A percentile compares a stretch with the other conserved stretches of the same genome.
These are phyloP conservation scores for Fusarium lyarnte DNA, from an alignment of 2,329 filamentous ascomycete species.

Conservation along the genomic window DNA sequence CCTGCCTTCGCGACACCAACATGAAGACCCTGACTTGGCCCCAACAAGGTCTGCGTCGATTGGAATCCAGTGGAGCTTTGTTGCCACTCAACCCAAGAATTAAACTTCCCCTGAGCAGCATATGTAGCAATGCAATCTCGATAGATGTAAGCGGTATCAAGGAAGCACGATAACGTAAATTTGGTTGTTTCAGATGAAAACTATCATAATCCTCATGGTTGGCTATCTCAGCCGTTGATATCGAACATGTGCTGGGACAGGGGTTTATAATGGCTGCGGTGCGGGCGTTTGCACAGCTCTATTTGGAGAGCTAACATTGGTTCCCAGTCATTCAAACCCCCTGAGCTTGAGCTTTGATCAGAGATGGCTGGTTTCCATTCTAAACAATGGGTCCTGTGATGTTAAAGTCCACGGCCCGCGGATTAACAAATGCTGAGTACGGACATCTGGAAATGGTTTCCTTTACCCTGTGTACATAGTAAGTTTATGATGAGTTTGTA, in stretches of 20 bases:
- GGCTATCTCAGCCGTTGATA: conserved; percentile 7
- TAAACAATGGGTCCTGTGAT: background rate
- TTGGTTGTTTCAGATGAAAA: conserved; percentile 26
- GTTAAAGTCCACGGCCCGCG: background rate
- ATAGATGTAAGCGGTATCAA: background rate
- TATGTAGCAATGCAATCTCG: background rate
- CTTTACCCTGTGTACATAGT: too few relatives aligned
- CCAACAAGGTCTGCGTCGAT: conserved; percentile 11
- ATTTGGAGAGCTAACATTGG: conserved; percentile 32
- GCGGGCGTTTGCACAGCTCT: conserved; percentile 38
- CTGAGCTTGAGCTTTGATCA: conserved; percentile 26
- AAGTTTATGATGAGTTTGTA: background rate
- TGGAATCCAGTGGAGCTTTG: conserved; percentile 1
- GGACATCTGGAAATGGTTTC: background rate
- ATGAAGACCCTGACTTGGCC: background rate
- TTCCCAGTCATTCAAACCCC: background rate
- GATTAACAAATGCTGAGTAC: background rate
- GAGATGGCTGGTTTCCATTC: background rate
- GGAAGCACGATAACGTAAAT: conserved; percentile 6
- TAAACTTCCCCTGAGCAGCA: background rate
- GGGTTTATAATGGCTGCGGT: conserved; percentile 15
- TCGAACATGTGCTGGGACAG: conserved; percentile 9
- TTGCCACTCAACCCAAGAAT: background rate
- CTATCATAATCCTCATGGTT: background rate
- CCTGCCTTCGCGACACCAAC: background rate